phyloP scores from a whole-genome alignment of 2,329 filamentous ascomycete genomes.

The Kalmusia sp. region DNA sequence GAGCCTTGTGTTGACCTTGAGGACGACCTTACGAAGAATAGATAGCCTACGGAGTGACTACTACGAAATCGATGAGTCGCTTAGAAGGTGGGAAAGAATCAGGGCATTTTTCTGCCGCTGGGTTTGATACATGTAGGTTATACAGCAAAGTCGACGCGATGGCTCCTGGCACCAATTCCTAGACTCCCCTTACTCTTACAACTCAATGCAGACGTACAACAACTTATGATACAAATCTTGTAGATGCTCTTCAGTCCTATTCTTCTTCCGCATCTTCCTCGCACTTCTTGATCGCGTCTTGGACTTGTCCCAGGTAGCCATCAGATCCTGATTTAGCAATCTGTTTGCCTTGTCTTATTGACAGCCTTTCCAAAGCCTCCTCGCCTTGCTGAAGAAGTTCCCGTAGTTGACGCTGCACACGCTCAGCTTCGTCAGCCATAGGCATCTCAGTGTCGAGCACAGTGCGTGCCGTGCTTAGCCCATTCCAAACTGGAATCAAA shows the following conservation, averaged over 20 bases:
- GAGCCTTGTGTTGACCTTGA: no score
- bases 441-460: conserved; percentile 49
- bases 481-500: conserved; percentile 51
- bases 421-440: conserved; percentile 27
- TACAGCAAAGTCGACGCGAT: background rate
- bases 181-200: no score
- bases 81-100: no score
- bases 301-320: conserved; percentile 20
- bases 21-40: no score
- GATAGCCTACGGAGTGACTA: no score
- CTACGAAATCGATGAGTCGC: no score
- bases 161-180: no score
- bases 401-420: conserved; percentile 16
- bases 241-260: no score
- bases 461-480: conserved; percentile 50
- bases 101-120: no score
- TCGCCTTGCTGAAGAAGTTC: conserved; percentile 2
- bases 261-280: background rate
- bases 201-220: no score
- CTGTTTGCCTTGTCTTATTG: background rate
- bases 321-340: background rate
- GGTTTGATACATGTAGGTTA: background rate
- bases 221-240: no score
- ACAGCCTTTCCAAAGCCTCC: background rate
- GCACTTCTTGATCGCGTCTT: background rate